Evolutionary conservation across 2,329 filamentous ascomycete species (phyloP).

Genomic region (Penicillium sp.): DNA sequence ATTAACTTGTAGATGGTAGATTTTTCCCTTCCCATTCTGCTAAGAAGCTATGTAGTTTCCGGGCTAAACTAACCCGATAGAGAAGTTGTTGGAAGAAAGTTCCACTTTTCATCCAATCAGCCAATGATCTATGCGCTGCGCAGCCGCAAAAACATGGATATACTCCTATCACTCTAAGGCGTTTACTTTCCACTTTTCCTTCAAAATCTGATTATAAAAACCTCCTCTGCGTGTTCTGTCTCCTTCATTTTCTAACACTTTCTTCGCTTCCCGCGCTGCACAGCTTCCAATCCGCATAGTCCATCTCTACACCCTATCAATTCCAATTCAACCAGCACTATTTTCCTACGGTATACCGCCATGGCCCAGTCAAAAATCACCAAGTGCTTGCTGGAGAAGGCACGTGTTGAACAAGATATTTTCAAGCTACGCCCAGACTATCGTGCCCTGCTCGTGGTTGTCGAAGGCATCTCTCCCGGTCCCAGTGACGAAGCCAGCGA

Average conservation of each 20-base stretch:
- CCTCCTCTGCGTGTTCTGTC: background rate
- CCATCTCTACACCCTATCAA: background rate
- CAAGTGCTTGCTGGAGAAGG: conserved; percentile 7
- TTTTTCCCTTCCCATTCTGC: background rate
- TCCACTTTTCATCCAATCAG: background rate
- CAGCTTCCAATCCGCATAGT: no score
- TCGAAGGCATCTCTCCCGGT: conserved; percentile 33
- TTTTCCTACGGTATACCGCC: background rate
- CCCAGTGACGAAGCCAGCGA: conserved; percentile 36
- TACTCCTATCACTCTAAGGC: background rate
- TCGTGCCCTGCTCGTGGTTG: conserved; percentile 38
- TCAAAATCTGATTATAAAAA: background rate
- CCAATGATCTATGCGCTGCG: background rate
- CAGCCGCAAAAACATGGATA: background rate
- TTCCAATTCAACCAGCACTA: background rate
- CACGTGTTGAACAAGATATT: conserved; percentile 24
- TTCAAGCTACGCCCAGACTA: conserved; percentile 42
- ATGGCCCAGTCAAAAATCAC: background rate
- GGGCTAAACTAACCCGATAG: background rate
- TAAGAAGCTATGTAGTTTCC: background rate
- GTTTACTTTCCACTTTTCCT: background rate
- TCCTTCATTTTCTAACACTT: background rate
- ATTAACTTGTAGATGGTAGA: background rate
- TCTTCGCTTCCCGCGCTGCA: no score
- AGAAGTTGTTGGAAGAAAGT: background rate